These are phyloP conservation scores for Neurospora sp. DNA, from an alignment of 495 filamentous ascomycete species.

Conservation along the genomic window DNA sequence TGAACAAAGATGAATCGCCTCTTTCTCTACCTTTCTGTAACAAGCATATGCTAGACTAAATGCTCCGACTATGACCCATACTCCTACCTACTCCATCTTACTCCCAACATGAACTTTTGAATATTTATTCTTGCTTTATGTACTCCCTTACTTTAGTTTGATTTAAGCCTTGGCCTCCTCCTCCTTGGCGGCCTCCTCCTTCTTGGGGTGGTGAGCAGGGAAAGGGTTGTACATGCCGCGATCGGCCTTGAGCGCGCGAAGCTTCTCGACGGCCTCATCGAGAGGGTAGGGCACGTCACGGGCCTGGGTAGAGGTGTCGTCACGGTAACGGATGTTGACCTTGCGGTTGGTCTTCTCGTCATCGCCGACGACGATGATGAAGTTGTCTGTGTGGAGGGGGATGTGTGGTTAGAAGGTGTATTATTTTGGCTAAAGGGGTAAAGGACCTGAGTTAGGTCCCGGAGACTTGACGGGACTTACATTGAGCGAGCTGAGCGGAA, in stretches of 20 bases:
- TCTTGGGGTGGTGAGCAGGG: slow-evolving; percentile 11
- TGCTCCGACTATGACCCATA: background rate
- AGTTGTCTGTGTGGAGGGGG: slow-evolving; percentile 24
- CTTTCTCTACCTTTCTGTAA: background rate
- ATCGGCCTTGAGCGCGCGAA: slow-evolving; percentile 54
- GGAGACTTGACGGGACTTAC: slow-evolving; percentile 39
- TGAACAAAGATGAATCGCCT: background rate
- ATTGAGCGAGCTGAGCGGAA: slow-evolving; percentile 74
- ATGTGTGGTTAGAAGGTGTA: background rate
- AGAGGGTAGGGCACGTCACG: slow-evolving; percentile 56
- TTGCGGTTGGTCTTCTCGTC: slow-evolving; percentile 64
- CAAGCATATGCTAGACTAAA: background rate
- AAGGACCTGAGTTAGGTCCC: background rate
- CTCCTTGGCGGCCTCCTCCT: slow-evolving; percentile 8
- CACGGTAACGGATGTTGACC: slow-evolving; percentile 86
- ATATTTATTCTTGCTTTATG: background rate
- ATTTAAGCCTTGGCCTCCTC: slow-evolving; percentile 7
- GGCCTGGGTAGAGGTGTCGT: slow-evolving; percentile 74
- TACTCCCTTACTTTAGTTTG: background rate
- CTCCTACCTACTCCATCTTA: background rate
- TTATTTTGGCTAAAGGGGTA: background rate
- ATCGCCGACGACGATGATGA: slow-evolving; percentile 60
- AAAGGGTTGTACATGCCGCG: slow-evolving; percentile 28
- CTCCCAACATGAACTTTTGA: background rate
- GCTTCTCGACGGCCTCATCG: slow-evolving; percentile 66